phyloP scores from a whole-genome alignment of 768 basidiomycete genomes.

The Serendipita sp. region DNA sequence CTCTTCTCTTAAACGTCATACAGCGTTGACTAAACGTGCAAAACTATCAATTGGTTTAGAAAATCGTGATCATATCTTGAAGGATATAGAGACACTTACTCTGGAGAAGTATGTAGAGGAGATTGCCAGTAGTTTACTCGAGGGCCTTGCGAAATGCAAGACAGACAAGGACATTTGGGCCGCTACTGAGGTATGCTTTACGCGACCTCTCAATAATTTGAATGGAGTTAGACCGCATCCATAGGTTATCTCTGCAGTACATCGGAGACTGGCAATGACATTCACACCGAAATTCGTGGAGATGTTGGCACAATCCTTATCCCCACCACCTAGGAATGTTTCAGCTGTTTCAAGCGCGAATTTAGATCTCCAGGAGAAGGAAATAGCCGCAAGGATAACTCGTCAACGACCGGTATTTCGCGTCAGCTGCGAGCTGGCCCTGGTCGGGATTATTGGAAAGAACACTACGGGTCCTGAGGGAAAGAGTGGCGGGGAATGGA shows the following conservation, averaged over 20 bases:
- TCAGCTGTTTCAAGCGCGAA: constrained; percentile 14
- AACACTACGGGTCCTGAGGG: not conserved
- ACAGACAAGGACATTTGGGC: constrained; percentile 85
- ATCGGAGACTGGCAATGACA: constrained; percentile 65
- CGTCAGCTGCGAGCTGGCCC: constrained; percentile 77
- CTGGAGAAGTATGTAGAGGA: constrained; percentile 96
- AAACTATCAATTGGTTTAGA: constrained; percentile 71
- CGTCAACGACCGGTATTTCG: constrained; percentile 77
- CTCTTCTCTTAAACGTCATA: constrained; percentile 91
- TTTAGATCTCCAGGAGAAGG: constrained; percentile 79
- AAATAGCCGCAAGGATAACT: constrained; percentile 61
- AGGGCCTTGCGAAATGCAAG: constrained; percentile 77
- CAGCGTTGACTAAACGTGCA: constrained; percentile 86
- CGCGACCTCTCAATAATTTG: not conserved
- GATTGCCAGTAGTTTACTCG: constrained; percentile 70
- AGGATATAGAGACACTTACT: constrained; percentile 79
- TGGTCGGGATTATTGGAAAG: constrained; percentile 58
- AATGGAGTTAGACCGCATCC: not conserved
- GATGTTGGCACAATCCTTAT: constrained; percentile 30
- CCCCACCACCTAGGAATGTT: constrained; percentile 18
- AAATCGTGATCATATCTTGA: constrained; percentile 73
- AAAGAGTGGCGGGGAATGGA: constrained; percentile 69
- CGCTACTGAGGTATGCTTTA: constrained; percentile 60
- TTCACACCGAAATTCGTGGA: constrained; percentile 63
- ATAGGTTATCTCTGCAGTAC: constrained; percentile 77